Evolutionary conservation across 306 rosid species (phyloP).

Genomic region (Fagus crenata): DNA sequence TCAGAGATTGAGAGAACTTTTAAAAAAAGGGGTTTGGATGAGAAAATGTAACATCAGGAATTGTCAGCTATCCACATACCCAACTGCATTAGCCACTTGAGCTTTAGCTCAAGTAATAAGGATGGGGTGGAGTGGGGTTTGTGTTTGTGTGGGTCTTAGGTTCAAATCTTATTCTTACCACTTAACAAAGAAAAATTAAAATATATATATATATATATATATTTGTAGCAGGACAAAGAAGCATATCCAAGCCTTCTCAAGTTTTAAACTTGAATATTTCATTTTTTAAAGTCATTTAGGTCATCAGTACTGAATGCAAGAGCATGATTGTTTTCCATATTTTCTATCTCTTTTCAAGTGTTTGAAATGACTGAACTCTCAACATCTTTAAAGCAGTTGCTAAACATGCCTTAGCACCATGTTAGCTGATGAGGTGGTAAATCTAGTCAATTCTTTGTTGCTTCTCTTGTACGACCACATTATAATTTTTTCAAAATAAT

Average conservation of each 20-base stretch:
- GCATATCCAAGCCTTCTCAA: background rate
- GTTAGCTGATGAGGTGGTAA: background rate
- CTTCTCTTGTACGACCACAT: background rate
- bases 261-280: background rate
- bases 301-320: background rate
- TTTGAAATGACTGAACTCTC: background rate
- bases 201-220: background rate
- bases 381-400: background rate
- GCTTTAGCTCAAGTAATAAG: background rate
- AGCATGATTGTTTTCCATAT: background rate
- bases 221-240: background rate
- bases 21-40: background rate
- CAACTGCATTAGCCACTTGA: background rate
- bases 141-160: background rate
- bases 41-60: background rate
- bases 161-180: background rate
- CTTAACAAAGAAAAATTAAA: background rate
- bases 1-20: conserved; percentile 12
- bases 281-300: background rate
- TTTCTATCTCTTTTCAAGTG: background rate
- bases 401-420: background rate
- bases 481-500: background rate
- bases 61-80: background rate
- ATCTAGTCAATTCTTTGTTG: background rate
- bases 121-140: background rate